These are phyloP conservation scores for Erythrobasidium hasegawianum DNA, from an alignment of 1,284 basidiomycete species.

Conservation along the genomic window DNA sequence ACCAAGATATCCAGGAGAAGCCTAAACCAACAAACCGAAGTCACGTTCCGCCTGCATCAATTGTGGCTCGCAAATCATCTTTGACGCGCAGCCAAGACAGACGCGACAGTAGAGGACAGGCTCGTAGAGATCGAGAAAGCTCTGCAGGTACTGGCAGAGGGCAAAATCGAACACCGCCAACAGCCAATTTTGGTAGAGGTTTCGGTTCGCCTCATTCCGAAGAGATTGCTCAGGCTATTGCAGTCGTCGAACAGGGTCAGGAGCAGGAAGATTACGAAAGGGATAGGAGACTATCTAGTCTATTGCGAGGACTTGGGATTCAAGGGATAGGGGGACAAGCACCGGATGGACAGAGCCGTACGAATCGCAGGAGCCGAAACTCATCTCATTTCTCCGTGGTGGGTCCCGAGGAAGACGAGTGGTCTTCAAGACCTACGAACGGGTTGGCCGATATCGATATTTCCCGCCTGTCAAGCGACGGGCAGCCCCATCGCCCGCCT, in stretches of 20 bases:
- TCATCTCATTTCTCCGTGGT: neutral
- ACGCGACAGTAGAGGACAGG: no score
- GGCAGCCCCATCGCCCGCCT: neutral
- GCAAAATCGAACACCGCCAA: neutral
- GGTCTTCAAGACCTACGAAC: neutral
- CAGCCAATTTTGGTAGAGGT: no score
- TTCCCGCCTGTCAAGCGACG: neutral
- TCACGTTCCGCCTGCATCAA: no score
- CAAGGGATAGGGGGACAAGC: neutral
- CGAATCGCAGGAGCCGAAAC: neutral
- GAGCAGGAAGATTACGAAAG: slow-evolving; percentile 37
- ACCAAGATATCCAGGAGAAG: no score
- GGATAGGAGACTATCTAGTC: slow-evolving; percentile 34
- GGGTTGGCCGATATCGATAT: neutral
- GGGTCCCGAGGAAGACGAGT: neutral
- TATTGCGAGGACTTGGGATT: slow-evolving; percentile 35
- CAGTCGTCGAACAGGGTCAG: slow-evolving; percentile 9
- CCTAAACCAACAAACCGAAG: no score
- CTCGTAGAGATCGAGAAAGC: neutral
- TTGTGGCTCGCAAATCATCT: no score
- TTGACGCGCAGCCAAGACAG: no score
- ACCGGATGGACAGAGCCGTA: neutral
- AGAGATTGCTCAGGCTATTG: slow-evolving; percentile 39
- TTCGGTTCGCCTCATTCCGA: neutral
- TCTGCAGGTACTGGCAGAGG: neutral